These are phyloP conservation scores for Phytophthora syringae DNA, from an alignment of 352 stramenopile species.

Conservation along the genomic window DNA sequence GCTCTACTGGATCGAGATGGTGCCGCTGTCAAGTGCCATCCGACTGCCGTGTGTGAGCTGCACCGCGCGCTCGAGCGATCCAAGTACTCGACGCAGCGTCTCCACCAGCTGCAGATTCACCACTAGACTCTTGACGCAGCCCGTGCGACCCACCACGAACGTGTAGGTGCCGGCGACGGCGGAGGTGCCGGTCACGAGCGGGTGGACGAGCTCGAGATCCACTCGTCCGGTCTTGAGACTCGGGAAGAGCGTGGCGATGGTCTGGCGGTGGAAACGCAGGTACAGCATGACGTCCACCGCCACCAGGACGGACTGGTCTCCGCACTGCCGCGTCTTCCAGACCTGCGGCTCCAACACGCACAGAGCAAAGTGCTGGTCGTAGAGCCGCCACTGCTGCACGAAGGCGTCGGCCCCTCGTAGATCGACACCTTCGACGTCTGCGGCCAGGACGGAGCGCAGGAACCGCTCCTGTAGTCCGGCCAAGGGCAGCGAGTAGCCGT, in stretches of 20 bases:
- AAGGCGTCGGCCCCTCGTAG: conserved; percentile 20
- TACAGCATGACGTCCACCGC: conserved; percentile 38
- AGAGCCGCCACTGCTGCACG: conserved; percentile 33
- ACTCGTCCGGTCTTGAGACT: conserved; percentile 32
- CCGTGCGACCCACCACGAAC: conserved; percentile 36
- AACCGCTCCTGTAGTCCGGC: conserved; percentile 33
- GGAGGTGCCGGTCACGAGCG: conserved; percentile 28
- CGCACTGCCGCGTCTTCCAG: conserved; percentile 24
- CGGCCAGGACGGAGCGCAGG: not conserved
- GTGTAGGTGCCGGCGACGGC: conserved; percentile 30
- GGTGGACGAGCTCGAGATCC: conserved; percentile 16
- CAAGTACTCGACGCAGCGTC: conserved; percentile 35
- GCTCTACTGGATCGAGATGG: conserved; percentile 30
- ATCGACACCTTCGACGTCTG: conserved; percentile 6
- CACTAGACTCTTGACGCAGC: conserved; percentile 30
- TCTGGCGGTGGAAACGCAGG: conserved; percentile 38
- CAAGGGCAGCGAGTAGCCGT: conserved; percentile 31
- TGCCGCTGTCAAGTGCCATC: conserved; percentile 32
- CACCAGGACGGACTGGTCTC: conserved; percentile 33
- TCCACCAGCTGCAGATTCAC: conserved; percentile 39
- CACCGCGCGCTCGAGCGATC: conserved; percentile 27
- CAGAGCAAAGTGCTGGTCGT: conserved; percentile 23
- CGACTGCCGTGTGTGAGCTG: conserved; percentile 26
- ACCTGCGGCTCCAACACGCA: conserved; percentile 32
- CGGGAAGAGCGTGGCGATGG: conserved; percentile 35